Base-by-base conservation (phyloP, 2,329 filamentous ascomycete species). In the Diplocarpon rosae region DNA sequence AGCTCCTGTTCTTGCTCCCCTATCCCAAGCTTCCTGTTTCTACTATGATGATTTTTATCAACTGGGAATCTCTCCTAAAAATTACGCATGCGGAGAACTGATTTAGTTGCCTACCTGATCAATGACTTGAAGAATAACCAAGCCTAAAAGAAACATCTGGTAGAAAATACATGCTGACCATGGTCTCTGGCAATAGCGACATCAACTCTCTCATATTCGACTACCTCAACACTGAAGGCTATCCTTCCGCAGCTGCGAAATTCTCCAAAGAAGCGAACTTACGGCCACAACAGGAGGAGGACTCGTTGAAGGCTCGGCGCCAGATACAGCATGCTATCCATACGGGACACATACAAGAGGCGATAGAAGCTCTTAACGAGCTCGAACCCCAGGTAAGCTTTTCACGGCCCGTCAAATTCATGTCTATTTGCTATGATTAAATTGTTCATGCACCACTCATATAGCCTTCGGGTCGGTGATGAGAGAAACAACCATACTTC, bases 11-110 rank as follows among this genome's bases (percentile, higher is more conserved):
- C 12, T 24, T 37, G 45, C 31, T n/a, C 40, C 29, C 11, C 30
- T 37, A 44, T 20, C 38, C 20, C 28, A 16, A 39, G 44, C 35
- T 43, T 43, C 24, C 45, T 49, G 9, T 28, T 50, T 59, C 53
- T 59, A 59, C 59, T 60, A 71, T 78, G 72, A 94, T 94, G 89
- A 93, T 85, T 71, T 74, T 69, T 69, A 74, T 80, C 59, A 81
- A 85, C 95, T 98, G 92, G 92, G 92, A 98, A 98, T 98, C 92
- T 98, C 93, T 98, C 92, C 84, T 86, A 96, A 85, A 75, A 78
- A 67, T 71, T 69, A 65, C 55, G 57, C 67, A 75, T 98, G 92
- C 85, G 83, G 92, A 98, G 80, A 87, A 80, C 66, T 72, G 69
- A 73, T 81, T 85, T 80, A 85, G 78, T 83, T 84, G 79, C 78